phyloP scores from a whole-genome alignment of 495 filamentous ascomycete genomes.

The Cladorrhinum samala region DNA sequence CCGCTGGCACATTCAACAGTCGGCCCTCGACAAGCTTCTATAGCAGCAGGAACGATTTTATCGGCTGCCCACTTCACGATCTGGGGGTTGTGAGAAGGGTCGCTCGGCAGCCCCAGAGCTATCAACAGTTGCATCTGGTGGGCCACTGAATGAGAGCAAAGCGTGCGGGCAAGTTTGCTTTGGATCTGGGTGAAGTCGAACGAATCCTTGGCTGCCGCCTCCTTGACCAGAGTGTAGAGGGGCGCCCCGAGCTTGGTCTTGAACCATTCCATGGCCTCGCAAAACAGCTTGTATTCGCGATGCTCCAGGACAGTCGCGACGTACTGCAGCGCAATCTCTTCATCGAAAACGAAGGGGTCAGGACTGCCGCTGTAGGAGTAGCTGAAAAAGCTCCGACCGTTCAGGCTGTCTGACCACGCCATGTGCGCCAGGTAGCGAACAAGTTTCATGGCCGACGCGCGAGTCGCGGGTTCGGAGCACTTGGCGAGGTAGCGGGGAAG shows the following conservation, averaged over 20 bases:
- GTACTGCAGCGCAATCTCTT: neutral
- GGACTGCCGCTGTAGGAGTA: neutral
- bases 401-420: slow-evolving; percentile 8
- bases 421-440: slow-evolving; percentile 4
- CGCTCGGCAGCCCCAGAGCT: neutral
- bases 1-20: neutral
- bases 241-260: neutral
- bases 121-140: neutral
- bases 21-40: neutral
- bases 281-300: slow-evolving; percentile 13
- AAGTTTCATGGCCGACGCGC: slow-evolving; percentile 3
- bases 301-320: neutral
- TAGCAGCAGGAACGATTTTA: slow-evolving; percentile 5
- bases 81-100: neutral
- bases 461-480: neutral
- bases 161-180: slow-evolving; percentile 1
- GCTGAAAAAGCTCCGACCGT: neutral
- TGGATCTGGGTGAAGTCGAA: slow-evolving; percentile 10
- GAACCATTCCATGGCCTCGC: slow-evolving; percentile 6
- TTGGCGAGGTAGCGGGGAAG: slow-evolving; percentile 2
- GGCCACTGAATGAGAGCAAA: neutral
- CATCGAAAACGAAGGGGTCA: neutral
- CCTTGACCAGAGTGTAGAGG: slow-evolving; percentile 2
- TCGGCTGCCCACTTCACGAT: slow-evolving; percentile 4
- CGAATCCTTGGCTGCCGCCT: neutral